phyloP scores from a whole-genome alignment of 805 yeast species.

The Blastobotrys parvus region DNA sequence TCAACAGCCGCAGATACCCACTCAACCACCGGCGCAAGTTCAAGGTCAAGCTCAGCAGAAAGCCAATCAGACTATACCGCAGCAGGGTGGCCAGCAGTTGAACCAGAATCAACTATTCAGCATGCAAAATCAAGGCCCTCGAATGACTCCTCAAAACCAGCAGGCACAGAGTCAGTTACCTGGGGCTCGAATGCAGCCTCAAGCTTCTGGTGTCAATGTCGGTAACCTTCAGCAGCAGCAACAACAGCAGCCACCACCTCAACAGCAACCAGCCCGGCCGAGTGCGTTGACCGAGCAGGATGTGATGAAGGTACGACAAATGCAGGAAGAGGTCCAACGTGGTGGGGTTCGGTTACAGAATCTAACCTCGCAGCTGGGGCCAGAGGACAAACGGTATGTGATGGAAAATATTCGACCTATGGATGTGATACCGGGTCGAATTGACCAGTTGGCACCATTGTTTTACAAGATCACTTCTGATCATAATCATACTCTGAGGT shows the following conservation, averaged over 20 bases:
- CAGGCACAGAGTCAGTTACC: not conserved
- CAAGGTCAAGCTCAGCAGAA: not conserved
- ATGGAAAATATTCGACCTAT: conserved; percentile 39
- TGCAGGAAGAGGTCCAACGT: conserved; percentile 61
- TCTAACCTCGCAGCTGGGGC: conserved; percentile 50
- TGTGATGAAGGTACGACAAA: conserved; percentile 47
- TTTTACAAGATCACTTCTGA: conserved; percentile 70
- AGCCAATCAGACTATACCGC: conserved; percentile 3
- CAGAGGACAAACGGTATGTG: conserved; percentile 55
- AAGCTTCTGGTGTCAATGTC: not conserved
- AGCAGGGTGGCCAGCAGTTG: conserved; percentile 9
- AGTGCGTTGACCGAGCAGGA: conserved; percentile 24
- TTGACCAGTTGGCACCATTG: conserved; percentile 70
- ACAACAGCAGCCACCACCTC: conserved; percentile 11
- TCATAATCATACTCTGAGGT: conserved; percentile 63
- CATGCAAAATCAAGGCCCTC: not conserved
- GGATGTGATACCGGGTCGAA: conserved; percentile 51
- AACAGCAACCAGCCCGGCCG: conserved; percentile 20
- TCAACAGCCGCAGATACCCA: conserved; percentile 3
- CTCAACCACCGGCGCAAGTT: conserved; percentile 5
- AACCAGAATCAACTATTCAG: conserved; percentile 1
- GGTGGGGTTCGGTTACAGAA: conserved; percentile 58
- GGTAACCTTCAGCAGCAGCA: conserved; percentile 1
- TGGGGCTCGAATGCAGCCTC: not conserved
- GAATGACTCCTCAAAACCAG: not conserved